Percentiles rank a stretch among this genome's conserved stretches.
phyloP scores from a whole-genome alignment of 2,329 filamentous ascomycete species.

The Hansfordia pulvinata region DNA sequence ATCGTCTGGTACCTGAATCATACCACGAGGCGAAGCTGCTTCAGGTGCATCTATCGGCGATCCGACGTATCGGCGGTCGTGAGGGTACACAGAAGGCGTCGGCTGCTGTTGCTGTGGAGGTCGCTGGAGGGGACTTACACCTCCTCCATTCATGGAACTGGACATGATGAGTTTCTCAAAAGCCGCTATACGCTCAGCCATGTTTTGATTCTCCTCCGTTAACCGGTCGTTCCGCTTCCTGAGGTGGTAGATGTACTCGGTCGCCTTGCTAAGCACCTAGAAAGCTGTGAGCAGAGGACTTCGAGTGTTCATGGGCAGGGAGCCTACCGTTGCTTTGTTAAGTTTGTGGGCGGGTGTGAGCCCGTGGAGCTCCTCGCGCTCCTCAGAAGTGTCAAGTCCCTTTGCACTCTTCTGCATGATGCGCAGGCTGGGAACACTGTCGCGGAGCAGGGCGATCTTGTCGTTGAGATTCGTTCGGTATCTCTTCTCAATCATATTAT shows the following conservation, averaged over 20 bases:
- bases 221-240: slow-evolving; percentile 81
- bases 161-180: slow-evolving; percentile 71
- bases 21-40: slow-evolving; percentile 33
- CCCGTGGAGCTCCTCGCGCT: slow-evolving; percentile 70
- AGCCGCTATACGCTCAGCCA: slow-evolving; percentile 65
- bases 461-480: slow-evolving; percentile 95
- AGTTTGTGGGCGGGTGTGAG: slow-evolving; percentile 82
- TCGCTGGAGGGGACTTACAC: slow-evolving; percentile 36
- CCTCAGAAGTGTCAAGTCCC: slow-evolving; percentile 56
- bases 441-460: slow-evolving; percentile 83
- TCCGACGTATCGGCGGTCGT: slow-evolving; percentile 27
- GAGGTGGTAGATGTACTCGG: slow-evolving; percentile 87
- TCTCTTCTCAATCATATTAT: slow-evolving; percentile 97
- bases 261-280: slow-evolving; percentile 77
- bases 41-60: slow-evolving; percentile 28
- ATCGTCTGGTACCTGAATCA: slow-evolving; percentile 54
- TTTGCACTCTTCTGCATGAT: slow-evolving; percentile 64
- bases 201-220: slow-evolving; percentile 63
- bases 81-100: slow-evolving; percentile 36
- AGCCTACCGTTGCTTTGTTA: slow-evolving; percentile 79
- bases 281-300: slow-evolving; percentile 7
- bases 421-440: slow-evolving; percentile 82
- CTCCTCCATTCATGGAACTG: slow-evolving; percentile 54
- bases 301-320: background rate
- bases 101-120: slow-evolving; percentile 32